Percentiles rank a stretch among this genome's conserved stretches.
Evolutionary conservation across 331 rosid species (phyloP).

Genomic region (Rhamnella rubrinervis): DNA sequence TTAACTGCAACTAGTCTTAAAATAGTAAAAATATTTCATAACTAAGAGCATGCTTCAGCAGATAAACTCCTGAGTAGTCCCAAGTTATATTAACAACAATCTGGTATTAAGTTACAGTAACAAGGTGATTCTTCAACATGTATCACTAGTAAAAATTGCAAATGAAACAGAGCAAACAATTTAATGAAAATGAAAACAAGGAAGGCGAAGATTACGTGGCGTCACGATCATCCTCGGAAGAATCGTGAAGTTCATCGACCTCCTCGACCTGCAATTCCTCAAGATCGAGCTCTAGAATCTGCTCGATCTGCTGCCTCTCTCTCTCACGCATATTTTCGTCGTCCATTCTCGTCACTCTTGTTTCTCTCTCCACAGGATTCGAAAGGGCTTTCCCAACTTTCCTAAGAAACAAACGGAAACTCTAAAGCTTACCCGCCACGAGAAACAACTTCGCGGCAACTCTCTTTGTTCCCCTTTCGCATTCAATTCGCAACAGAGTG

Average conservation of each 20-base stretch:
- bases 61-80: neutral
- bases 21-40: neutral
- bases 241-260: constrained; percentile 56
- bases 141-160: neutral
- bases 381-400: neutral
- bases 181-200: neutral
- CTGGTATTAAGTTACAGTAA: neutral
- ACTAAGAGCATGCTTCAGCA: neutral
- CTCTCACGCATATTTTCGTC: constrained; percentile 52
- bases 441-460: neutral
- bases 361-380: neutral
- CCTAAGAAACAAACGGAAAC: neutral
- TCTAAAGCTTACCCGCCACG: constrained; percentile 5
- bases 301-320: constrained; percentile 85
- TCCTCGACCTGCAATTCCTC: constrained; percentile 84
- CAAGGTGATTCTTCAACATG: neutral
- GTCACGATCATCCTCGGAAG: constrained; percentile 51
- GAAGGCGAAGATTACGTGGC: constrained; percentile 35
- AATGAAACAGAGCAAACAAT: neutral
- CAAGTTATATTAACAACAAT: neutral
- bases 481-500: too few species aligned
- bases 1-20: neutral
- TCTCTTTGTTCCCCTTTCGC: neutral
- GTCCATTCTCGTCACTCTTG: constrained; percentile 42
- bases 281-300: constrained; percentile 80